phyloP scores from a whole-genome alignment of 202 grass and related monocot species.

The Dendrocalamus latiflorus region DNA sequence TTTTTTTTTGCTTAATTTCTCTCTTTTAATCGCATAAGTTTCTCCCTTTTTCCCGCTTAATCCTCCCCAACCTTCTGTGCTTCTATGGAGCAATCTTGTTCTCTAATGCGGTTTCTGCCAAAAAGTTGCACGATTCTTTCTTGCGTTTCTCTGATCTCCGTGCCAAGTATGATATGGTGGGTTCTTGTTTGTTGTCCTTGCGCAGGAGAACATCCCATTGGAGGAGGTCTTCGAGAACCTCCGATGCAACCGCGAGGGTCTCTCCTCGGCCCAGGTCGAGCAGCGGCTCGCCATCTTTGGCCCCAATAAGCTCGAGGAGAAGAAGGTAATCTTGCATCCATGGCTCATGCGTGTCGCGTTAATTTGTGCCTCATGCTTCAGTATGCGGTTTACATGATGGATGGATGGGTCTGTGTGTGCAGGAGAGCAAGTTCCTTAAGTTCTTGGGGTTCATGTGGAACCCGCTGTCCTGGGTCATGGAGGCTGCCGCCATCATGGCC shows the following conservation, averaged over 20 bases:
- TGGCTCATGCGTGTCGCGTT: background rate
- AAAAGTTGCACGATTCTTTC: background rate
- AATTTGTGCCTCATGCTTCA: background rate
- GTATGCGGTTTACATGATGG: background rate
- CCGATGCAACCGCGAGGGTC: slow-evolving; percentile 66
- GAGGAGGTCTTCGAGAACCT: slow-evolving; percentile 91
- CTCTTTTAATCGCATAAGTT: background rate
- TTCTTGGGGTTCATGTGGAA: slow-evolving; percentile 97
- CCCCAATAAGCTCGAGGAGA: slow-evolving; percentile 93
- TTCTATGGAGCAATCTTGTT: background rate
- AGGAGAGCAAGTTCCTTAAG: slow-evolving; percentile 90
- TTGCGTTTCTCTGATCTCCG: background rate
- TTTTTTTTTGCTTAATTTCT: background rate
- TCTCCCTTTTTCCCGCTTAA: background rate
- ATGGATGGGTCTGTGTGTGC: background rate
- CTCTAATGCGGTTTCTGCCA: background rate
- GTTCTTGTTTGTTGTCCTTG: slow-evolving; percentile 4
- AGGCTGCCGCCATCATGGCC: slow-evolving; percentile 83
- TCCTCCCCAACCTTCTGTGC: background rate
- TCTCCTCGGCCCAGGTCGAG: slow-evolving; percentile 59
- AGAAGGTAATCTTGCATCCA: slow-evolving; percentile 46
- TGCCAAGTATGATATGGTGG: slow-evolving; percentile 1
- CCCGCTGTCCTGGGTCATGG: slow-evolving; percentile 93
- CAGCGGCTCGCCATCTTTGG: slow-evolving; percentile 75
- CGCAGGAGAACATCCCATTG: slow-evolving; percentile 81